These are phyloP conservation scores for Geopyxis carbonaria DNA, from an alignment of 495 filamentous ascomycete genomes.

Conservation along the genomic window DNA sequence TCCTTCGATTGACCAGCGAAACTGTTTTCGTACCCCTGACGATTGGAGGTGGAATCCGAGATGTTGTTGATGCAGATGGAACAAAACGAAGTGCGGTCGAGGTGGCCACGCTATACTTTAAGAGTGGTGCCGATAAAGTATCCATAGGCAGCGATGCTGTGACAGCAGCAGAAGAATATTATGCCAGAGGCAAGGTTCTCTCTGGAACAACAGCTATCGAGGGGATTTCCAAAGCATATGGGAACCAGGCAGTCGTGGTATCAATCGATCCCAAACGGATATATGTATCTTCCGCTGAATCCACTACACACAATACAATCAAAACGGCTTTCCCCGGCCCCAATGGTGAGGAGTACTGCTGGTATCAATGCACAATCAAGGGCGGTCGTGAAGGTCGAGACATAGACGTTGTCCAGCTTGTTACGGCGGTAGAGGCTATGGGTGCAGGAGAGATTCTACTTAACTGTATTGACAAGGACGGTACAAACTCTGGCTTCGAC, in stretches of 20 bases:
- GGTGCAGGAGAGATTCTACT: conserved; percentile 85
- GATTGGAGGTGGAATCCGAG: conserved; percentile 84
- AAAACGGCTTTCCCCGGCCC: conserved; percentile 53
- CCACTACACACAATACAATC: conserved; percentile 64
- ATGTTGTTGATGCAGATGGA: conserved; percentile 80
- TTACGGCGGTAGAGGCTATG: conserved; percentile 85
- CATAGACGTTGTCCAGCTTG: conserved; percentile 74
- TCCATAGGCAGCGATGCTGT: conserved; percentile 95
- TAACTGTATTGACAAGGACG: conserved; percentile 96
- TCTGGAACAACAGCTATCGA: conserved; percentile 80
- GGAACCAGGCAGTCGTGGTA: conserved; percentile 91
- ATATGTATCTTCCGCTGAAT: conserved; percentile 54
- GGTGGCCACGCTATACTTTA: conserved; percentile 93
- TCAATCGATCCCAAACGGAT: conserved; percentile 86
- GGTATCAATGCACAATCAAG: conserved; percentile 96
- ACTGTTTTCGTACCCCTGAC: conserved; percentile 97
- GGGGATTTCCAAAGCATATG: conserved; percentile 81
- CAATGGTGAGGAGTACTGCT: conserved; percentile 66
- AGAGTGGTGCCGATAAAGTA: conserved; percentile 95
- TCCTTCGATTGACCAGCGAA: conserved; percentile 66
- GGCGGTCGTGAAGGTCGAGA: conserved; percentile 83
- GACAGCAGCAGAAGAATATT: conserved; percentile 76
- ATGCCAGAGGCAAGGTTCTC: conserved; percentile 44
- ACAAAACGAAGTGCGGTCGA: conserved; percentile 70
- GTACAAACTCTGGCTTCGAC: conserved; percentile 89